Conservation (phyloP, 2,329 filamentous ascomycete genomes). For the Calonectria montana region DNA sequence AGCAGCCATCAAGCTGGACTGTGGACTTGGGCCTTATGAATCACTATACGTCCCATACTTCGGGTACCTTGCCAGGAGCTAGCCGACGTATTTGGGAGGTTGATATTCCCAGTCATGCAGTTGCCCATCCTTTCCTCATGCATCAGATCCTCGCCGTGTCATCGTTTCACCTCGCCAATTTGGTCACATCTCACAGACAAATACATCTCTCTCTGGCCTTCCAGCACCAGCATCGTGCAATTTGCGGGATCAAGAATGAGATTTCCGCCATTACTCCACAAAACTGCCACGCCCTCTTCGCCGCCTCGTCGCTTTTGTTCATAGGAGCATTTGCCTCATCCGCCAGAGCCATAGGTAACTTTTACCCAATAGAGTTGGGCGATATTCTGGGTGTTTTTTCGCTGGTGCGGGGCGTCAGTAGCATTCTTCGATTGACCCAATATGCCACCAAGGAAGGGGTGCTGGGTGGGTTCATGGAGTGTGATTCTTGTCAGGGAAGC, state of each 20-base stretch:
- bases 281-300: slow-evolving; percentile 22
- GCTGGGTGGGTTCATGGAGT: slow-evolving; percentile 14
- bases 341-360: background rate
- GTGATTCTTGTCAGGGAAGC: background rate
- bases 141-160: slow-evolving; percentile 22
- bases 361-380: background rate
- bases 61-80: slow-evolving; percentile 15
- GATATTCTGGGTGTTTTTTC: background rate
- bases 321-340: slow-evolving; percentile 8
- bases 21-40: slow-evolving; percentile 17
- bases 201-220: slow-evolving; percentile 2
- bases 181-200: background rate
- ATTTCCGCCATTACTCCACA: background rate
- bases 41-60: slow-evolving; percentile 11
- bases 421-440: background rate
- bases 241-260: slow-evolving; percentile 10
- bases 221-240: slow-evolving; percentile 20
- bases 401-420: background rate
- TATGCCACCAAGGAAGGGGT: background rate
- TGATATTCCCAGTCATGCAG: slow-evolving; percentile 2
- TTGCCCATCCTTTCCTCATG: slow-evolving; percentile 13
- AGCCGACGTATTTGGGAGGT: slow-evolving; percentile 4
- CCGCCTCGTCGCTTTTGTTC: slow-evolving; percentile 14
- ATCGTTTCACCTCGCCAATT: slow-evolving; percentile 17
- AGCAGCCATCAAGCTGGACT: background rate